Evolutionary conservation across 2,329 filamentous ascomycete genomes (phyloP), one percentile per base, ranked within the genome.

Genomic region (Ophiostoma populinum): DNA sequence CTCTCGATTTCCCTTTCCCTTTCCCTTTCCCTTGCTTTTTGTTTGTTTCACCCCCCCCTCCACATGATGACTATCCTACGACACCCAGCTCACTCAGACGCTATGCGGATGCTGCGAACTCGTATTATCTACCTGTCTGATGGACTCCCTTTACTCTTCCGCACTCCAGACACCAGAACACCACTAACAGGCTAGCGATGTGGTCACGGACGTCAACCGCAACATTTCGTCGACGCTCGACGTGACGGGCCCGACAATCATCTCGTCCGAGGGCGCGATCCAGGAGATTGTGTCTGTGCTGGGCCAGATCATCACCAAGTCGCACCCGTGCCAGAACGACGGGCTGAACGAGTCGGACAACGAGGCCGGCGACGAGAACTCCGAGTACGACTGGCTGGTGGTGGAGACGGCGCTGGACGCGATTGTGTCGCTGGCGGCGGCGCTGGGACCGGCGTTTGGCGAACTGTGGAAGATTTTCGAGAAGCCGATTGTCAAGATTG

Each of bases 81-180:
- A 87, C 71, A 87, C 87, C 85, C 86, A 94, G 86, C 86, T 94
- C 87, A 94, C 86, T 93, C 82, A 81, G 80, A 95, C 77, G 76
- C 81, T 62, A 61, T 73, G 80, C 74, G 74, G 62, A 75, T 92
- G 83, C 80, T 83, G 82, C 76, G 76, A 90, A 92, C 60, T 64
- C 83, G 78, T 71, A 18, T 59, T 63, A 56, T 63, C 63, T 56
- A 57, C 53, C 37, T 50, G 58, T 57, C 59, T 64, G 58, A 60
- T 42, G 24, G 22, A 25, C 17, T 37, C 24, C 17, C 21, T 24
- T 12, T 34, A 13, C 11, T 18, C 10, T 38, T 18, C 2, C 15
- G 7, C n/a, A 2, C 3, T 11, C n/a, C 18, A 3, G 12, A 5
- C 16, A 17, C 6, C 7, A 8, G 15, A 24, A 12, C 39, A 34